Evolutionary conservation across 148 eudicot genomes (phyloP), one percentile per base, ranked within the genome.

Genomic region (Diospyros kaki): DNA sequence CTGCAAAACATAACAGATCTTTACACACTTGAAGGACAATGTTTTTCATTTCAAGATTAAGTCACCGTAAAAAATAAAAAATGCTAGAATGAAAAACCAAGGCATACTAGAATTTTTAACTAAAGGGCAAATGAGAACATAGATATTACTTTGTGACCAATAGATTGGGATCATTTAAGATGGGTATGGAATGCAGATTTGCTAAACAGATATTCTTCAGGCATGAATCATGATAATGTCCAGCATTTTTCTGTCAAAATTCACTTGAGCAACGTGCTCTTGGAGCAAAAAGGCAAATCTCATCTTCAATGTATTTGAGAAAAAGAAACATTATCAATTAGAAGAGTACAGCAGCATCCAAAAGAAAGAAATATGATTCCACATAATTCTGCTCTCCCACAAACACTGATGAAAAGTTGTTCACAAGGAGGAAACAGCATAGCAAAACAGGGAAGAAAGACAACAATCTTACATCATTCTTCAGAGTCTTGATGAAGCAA

Each of bases 401-500:
- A 40, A 58, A 70, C 10, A 17, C 53, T 69, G 72, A 39, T 1
- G 54, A 53, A 39, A 28, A 51, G 44, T 28, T 70, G 73, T 3
- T 55, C 38, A 55, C 5, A 39, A 53, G 60, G 44, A 11, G 51
- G 44, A 58, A 58, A 66, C 40, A 80, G 9, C 38, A 50, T n/a
- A 65, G 59, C 8, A 71, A 76, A 46, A 76, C 40, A 72, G 8
- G 52, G 38, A 15, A 58, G 44, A 64, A 65, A 66, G 13, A 66
- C 6, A 68, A 71, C 61, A 39, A 74, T 68, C 92, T 81, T 88
- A 95, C 99, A 76, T 95, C 99, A 73, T 92, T 90, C 76, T 93
- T 92, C 80, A 95, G 82, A 74, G 99, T 95, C 85, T 88, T 90
- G 69, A 91, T 72, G 52, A 95, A 92, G 78, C 99, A 95, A 79